Base-by-base conservation (phyloP, 768 basidiomycete species). In the Collybiopsis luxurians region DNA sequence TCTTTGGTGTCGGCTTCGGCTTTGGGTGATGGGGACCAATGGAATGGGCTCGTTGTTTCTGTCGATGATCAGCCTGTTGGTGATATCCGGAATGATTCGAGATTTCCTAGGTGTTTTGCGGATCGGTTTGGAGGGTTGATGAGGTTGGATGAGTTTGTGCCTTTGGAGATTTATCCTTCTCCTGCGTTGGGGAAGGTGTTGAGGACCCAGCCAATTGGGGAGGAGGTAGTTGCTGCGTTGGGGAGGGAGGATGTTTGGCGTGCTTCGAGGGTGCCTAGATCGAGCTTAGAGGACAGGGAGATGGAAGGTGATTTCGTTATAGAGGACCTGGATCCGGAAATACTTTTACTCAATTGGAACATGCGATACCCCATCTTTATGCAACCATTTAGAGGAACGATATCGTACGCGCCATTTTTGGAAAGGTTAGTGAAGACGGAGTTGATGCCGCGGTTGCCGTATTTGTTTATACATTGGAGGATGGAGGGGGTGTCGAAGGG, bases 291-390 rank as follows among this genome's bases (percentile, higher is more conserved):
- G 31, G 31, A 5, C 13, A 6, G 31, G 31, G 31, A 34, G 13
- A 34, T 34, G 13, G 21, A 24, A 23, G 26, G 17, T 27, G 13
- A 10, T 4, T 2, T 10, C 23, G 10, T n/a, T 4, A 21, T 26
- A 6, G 36, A 51, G 36, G n/a, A n/a, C n/a, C n/a, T n/a, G n/a
- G n/a, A n/a, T n/a, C 50, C 75, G 5, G 71, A 78, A 21, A 75
- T 84, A n/a, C 72, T 84, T 42, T 65, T 82, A 27, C 59, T 87
- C 42, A 75, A 81, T 54, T 85, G 82, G 72, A 78, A 79, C 60
- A 68, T 85, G 21, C 79, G 78, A 2, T 66, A 76, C 64, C 72
- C 77, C 0, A 69, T 82, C 55, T 77, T 83, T 57, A 61, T 68
- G 0, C 50, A 69, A 19, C 34, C 62, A 1, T 23, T 61, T 5